Evolutionary conservation across 1,139 yeast species (phyloP).

Genomic region (Candida sp.): DNA sequence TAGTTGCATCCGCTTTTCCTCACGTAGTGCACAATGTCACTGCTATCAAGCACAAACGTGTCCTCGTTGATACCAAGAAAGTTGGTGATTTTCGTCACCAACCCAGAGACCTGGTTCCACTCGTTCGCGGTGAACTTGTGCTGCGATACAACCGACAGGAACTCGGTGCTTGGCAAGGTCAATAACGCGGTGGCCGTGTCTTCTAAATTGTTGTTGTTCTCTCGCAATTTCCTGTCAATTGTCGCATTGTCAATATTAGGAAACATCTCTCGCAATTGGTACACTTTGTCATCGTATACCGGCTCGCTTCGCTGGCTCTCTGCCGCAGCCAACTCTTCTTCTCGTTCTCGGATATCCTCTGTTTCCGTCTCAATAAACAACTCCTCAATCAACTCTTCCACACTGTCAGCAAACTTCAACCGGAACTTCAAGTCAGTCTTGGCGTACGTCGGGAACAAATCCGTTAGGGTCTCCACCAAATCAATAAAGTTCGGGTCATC

Average conservation of each 20-base stretch:
- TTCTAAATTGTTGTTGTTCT: constrained; percentile 21
- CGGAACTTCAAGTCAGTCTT: constrained; percentile 29
- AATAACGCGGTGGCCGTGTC: constrained; percentile 14
- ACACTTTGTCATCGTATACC: constrained; percentile 8
- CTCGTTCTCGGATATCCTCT: constrained; percentile 7
- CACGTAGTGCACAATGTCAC: constrained; percentile 12
- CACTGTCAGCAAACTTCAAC: constrained; percentile 21
- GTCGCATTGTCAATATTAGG: constrained; percentile 21
- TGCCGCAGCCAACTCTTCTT: background rate
- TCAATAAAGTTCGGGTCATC: constrained; percentile 14
- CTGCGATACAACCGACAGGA: constrained; percentile 1
- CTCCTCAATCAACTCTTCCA: constrained; percentile 25
- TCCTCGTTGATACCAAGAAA: constrained; percentile 6
- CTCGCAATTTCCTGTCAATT: constrained; percentile 18
- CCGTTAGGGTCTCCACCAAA: constrained; percentile 26
- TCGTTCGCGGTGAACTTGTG: constrained; percentile 6
- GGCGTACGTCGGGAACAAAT: constrained; percentile 30
- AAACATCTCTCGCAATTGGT: constrained; percentile 23
- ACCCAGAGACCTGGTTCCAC: constrained; percentile 9
- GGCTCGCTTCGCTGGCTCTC: background rate
- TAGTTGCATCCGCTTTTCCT: constrained; percentile 21
- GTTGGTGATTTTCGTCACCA: constrained; percentile 2
- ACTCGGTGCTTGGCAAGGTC: background rate
- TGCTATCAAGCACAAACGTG: constrained; percentile 4
- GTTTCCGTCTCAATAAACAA: constrained; percentile 23